phyloP scores from a whole-genome alignment of 148 eudicot genomes.

The Camellia granthamiana region DNA sequence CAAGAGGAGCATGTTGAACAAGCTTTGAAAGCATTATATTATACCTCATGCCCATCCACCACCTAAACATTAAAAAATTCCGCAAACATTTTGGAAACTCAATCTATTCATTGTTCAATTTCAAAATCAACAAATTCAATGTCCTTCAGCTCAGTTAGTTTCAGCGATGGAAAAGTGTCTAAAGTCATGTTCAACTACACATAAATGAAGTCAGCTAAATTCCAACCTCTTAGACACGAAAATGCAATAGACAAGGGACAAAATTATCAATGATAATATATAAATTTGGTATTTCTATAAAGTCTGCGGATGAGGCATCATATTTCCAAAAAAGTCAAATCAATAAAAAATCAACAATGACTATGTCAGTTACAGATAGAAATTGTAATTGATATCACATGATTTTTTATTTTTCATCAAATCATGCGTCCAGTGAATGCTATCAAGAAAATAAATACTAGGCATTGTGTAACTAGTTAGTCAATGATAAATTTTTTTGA shows the following conservation, averaged over 20 bases:
- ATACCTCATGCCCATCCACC: no score
- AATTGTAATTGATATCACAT: neutral
- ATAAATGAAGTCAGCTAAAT: neutral
- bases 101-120: neutral
- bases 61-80: no score
- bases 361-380: neutral
- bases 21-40: neutral
- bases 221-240: neutral
- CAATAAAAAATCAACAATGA: neutral
- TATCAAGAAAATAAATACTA: neutral
- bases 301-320: neutral
- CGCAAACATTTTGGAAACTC: neutral
- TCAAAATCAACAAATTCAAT: neutral
- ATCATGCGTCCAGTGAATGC: neutral
- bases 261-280: neutral
- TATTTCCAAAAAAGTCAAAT: neutral
- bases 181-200: neutral
- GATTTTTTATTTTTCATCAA: neutral
- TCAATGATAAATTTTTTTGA: no score
- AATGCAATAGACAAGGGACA: neutral
- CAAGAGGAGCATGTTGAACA: neutral
- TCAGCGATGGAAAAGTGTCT: neutral
- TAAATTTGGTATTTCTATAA: neutral
- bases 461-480: no score
- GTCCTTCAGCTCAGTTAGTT: neutral